Evolutionary conservation across 2,329 filamentous ascomycete genomes (phyloP).

Genomic region (Clarireedia paspali): DNA sequence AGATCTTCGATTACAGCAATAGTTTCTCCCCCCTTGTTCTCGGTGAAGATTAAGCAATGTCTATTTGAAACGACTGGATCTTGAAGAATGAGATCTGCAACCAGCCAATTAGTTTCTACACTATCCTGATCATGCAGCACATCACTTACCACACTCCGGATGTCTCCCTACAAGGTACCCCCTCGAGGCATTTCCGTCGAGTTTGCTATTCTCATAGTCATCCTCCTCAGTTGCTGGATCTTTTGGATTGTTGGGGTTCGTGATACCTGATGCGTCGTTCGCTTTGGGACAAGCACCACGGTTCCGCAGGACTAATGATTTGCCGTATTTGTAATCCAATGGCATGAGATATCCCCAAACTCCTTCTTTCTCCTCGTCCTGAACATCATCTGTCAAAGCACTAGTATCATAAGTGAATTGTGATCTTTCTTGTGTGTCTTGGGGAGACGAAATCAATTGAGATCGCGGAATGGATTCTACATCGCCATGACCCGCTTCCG

Average conservation of each 20-base stretch:
- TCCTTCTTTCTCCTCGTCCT: conserved; percentile 66
- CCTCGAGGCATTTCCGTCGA: conserved; percentile 56
- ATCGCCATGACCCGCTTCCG: conserved; percentile 23
- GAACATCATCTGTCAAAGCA: conserved; percentile 70
- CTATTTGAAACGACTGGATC: conserved; percentile 82
- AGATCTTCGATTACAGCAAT: conserved; percentile 83
- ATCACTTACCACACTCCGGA: conserved; percentile 75
- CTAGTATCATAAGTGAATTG: conserved; percentile 71
- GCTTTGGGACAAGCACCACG: conserved; percentile 62
- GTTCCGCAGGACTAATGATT: conserved; percentile 67
- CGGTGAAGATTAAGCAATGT: conserved; percentile 62
- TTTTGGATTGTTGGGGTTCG: conserved; percentile 39
- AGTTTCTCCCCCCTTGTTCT: conserved; percentile 49
- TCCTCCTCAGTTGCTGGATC: conserved; percentile 46
- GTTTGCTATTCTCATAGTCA: conserved; percentile 54
- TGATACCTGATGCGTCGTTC: conserved; percentile 35
- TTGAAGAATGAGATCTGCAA: conserved; percentile 62
- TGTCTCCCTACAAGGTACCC: conserved; percentile 91
- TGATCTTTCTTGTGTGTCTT: conserved; percentile 67
- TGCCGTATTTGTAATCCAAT: conserved; percentile 61
- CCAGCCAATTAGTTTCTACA: background rate
- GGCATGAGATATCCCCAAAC: conserved; percentile 96
- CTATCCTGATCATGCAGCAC: conserved; percentile 3
- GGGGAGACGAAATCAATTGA: conserved; percentile 18
- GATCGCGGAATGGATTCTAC: too few relatives aligned